Percentiles rank a stretch among this genome's conserved stretches.
Evolutionary conservation across 2,329 filamentous ascomycete species (phyloP).

Genomic region (Hypocrella siamensis): DNA sequence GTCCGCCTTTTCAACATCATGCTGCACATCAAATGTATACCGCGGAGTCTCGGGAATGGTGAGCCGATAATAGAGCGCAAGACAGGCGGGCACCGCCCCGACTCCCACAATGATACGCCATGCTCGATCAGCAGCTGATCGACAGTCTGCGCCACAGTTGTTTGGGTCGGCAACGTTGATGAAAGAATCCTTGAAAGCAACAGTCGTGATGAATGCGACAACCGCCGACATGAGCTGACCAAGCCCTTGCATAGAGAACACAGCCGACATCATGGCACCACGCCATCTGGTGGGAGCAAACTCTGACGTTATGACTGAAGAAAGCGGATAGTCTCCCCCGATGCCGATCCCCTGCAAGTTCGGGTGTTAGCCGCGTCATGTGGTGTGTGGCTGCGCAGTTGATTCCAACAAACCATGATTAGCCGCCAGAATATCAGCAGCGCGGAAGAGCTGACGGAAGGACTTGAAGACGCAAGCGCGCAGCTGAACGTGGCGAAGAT

Average conservation of each 20-base stretch:
- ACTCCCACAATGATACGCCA: conserved; percentile 74
- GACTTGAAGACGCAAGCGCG: conserved; percentile 44
- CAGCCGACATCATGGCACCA: conserved; percentile 68
- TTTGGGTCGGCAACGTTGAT: conserved; percentile 21
- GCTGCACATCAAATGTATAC: conserved; percentile 68
- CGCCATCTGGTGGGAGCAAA: conserved; percentile 72
- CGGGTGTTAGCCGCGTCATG: no score
- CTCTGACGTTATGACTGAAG: conserved; percentile 69
- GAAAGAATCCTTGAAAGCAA: conserved; percentile 43
- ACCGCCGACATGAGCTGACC: conserved; percentile 62
- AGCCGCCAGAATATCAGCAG: conserved; percentile 61
- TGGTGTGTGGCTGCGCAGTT: neutral
- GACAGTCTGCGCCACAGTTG: conserved; percentile 46
- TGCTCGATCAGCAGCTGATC: conserved; percentile 58
- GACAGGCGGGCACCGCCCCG: conserved; percentile 59
- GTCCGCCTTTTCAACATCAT: conserved; percentile 60
- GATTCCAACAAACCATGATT: no score
- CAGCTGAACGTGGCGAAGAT: conserved; percentile 55
- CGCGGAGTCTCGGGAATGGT: conserved; percentile 76
- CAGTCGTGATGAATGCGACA: conserved; percentile 52
- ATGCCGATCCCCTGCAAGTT: conserved; percentile 59
- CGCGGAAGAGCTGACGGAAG: conserved; percentile 41
- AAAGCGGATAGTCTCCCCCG: conserved; percentile 70
- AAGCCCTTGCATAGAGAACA: conserved; percentile 75
- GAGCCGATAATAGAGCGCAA: conserved; percentile 73